Percentiles rank a stretch among this genome's conserved stretches.
Evolutionary conservation across 2,329 filamentous ascomycete species (phyloP).

Genomic region (Fusarium protoensiforme): DNA sequence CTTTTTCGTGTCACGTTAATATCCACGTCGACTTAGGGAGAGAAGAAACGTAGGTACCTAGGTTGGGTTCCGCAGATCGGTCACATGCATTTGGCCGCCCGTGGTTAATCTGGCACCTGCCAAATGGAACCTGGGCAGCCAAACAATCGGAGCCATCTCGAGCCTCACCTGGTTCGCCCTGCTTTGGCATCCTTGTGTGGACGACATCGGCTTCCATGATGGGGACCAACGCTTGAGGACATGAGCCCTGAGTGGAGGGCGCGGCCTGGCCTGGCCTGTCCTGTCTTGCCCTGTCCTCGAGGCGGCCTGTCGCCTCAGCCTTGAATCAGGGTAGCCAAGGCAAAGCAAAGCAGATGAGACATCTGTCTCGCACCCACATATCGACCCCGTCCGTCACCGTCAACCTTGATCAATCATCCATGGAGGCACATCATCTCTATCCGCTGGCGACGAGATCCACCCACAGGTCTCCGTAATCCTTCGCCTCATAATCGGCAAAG

Average conservation of each 20-base stretch:
- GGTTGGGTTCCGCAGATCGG: constrained; percentile 38
- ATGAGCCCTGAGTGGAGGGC: constrained; percentile 8
- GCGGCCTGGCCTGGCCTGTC: background rate
- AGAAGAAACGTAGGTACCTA: background rate
- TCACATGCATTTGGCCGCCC: constrained; percentile 41
- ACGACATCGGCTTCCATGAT: background rate
- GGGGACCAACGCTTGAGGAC: constrained; percentile 6
- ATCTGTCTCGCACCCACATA: background rate
- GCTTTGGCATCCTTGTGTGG: background rate
- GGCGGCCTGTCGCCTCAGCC: constrained; percentile 26
- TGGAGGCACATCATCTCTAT: constrained; percentile 13
- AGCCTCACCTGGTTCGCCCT: constrained; percentile 24
- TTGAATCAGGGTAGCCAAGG: background rate
- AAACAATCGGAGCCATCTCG: constrained; percentile 11
- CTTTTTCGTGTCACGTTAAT: constrained; percentile 29
- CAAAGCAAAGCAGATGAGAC: constrained; percentile 1
- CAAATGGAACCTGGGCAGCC: constrained; percentile 1
- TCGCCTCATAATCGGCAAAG: constrained; percentile 37
- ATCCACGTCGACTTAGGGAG: constrained; percentile 21
- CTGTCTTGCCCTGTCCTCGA: constrained; percentile 1
- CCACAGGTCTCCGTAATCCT: constrained; percentile 12
- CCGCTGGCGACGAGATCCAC: constrained; percentile 29
- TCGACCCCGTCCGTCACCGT: constrained; percentile 2
- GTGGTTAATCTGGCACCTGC: constrained; percentile 37
- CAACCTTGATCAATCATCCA: background rate